Conservation (phyloP, 2,329 filamentous ascomycete species). For the Dothideomycetes sp. region DNA sequence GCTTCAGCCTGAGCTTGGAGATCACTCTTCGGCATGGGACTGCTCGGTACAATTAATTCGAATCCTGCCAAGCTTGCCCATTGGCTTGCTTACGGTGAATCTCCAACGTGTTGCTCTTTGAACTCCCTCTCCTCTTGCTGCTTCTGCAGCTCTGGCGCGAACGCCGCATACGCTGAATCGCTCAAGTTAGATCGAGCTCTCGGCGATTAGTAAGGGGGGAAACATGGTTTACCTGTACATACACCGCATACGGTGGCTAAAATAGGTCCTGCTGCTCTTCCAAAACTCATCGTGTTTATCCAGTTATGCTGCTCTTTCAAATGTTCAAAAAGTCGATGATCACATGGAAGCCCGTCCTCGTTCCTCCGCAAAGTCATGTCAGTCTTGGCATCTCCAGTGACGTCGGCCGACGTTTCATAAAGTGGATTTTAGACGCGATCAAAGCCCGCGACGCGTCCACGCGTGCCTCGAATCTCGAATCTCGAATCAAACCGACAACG, state of each 20-base stretch:
- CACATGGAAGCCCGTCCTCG: background rate
- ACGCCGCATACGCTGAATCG: constrained; percentile 21
- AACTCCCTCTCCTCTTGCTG: constrained; percentile 22
- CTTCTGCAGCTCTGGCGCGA: constrained; percentile 23
- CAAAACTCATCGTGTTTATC: background rate
- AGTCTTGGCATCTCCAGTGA: background rate
- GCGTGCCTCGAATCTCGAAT: background rate
- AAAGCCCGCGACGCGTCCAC: background rate
- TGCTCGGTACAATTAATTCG: too few species aligned
- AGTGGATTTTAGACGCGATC: background rate
- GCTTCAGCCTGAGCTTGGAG: constrained; percentile 13
- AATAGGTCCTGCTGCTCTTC: constrained; percentile 6
- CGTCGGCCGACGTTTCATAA: background rate
- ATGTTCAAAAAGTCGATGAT: background rate
- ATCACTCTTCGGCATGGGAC: background rate
- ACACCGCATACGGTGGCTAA: constrained; percentile 18
- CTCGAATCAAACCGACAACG: background rate
- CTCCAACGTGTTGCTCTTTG: constrained; percentile 15
- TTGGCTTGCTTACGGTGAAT: background rate
- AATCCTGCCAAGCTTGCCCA: too few species aligned
- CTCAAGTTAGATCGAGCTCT: background rate
- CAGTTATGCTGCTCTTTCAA: background rate
- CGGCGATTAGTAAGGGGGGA: background rate
- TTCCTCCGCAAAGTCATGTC: background rate
- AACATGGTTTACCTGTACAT: constrained; percentile 15